phyloP scores from a whole-genome alignment of 495 filamentous ascomycete species.

The Tuber microsphaerosporum region DNA sequence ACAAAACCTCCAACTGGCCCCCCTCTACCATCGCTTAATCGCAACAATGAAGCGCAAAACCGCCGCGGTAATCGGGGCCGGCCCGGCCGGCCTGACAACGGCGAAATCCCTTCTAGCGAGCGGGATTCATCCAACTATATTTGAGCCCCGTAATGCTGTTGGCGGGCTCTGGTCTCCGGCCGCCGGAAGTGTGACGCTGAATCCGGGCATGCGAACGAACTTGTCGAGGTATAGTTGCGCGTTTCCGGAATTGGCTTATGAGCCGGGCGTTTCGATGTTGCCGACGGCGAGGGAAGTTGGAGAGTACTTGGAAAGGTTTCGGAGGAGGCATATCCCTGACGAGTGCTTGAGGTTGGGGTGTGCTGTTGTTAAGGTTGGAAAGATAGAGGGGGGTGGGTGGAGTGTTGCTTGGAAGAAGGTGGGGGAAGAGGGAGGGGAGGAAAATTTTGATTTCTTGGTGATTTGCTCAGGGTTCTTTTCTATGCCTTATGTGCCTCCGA shows the following conservation, averaged over 20 bases:
- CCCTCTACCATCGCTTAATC: conserved; percentile 4
- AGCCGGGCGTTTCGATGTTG: conserved; percentile 54
- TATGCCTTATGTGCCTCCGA: conserved; percentile 51
- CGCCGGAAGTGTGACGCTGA: conserved; percentile 49
- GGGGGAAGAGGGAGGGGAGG: conserved; percentile 35
- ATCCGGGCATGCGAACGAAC: conserved; percentile 69
- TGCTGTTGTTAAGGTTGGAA: conserved; percentile 49
- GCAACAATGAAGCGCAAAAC: conserved; percentile 47
- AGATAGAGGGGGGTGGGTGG: conserved; percentile 48
- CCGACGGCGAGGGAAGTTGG: conserved; percentile 72
- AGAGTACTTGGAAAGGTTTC: conserved; percentile 61
- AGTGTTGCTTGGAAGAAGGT: conserved; percentile 47
- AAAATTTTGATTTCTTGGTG: conserved; percentile 64
- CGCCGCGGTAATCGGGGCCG: conserved; percentile 69
- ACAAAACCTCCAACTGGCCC: not conserved
- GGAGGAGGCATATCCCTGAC: conserved; percentile 50
- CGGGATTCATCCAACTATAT: conserved; percentile 61
- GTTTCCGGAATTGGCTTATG: conserved; percentile 64
- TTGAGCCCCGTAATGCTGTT: conserved; percentile 57
- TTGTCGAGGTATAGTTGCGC: conserved; percentile 68
- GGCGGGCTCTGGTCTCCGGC: conserved; percentile 69
- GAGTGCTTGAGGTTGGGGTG: conserved; percentile 49
- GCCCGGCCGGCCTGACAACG: conserved; percentile 72
- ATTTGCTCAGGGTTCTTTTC: conserved; percentile 74
- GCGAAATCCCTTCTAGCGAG: conserved; percentile 69